phyloP scores from a whole-genome alignment of 2,329 filamentous ascomycete genomes.

The Nectriaceae sp. region DNA sequence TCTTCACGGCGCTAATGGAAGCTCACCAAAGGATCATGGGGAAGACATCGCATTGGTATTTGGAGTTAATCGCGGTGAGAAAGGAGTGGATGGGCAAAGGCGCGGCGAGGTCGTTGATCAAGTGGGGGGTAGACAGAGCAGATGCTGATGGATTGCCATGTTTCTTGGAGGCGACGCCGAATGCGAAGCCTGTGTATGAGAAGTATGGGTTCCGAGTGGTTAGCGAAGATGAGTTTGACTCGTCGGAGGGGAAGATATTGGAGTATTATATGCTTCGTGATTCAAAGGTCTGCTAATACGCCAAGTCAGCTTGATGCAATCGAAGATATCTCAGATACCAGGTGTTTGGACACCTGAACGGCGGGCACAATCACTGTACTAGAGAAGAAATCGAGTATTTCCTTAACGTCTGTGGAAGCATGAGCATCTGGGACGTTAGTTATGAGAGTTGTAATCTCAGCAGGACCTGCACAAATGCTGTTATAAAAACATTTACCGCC shows the following conservation, averaged over 20 bases:
- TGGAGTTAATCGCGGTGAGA: slow-evolving; percentile 49
- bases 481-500: too few relatives aligned
- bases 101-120: slow-evolving; percentile 43
- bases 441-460: too few relatives aligned
- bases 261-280: slow-evolving; percentile 40
- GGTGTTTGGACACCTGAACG: too few relatives aligned
- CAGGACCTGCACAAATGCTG: too few relatives aligned
- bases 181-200: slow-evolving; percentile 48
- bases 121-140: slow-evolving; percentile 49
- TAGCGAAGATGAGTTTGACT: slow-evolving; percentile 35
- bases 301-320: too few relatives aligned
- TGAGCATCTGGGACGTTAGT: too few relatives aligned
- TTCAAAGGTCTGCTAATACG: too few relatives aligned
- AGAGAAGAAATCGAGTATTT: too few relatives aligned
- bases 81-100: slow-evolving; percentile 48
- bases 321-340: too few relatives aligned
- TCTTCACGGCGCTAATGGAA: slow-evolving; percentile 40
- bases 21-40: slow-evolving; percentile 42
- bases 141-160: slow-evolving; percentile 44
- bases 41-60: slow-evolving; percentile 46
- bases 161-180: slow-evolving; percentile 53
- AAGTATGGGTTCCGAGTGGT: slow-evolving; percentile 48
- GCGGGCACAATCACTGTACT: too few relatives aligned
- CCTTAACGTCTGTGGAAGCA: too few relatives aligned
- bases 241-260: slow-evolving; percentile 33